Conservation (phyloP, 345 rosid species). For the Iberis pinnata region DNA sequence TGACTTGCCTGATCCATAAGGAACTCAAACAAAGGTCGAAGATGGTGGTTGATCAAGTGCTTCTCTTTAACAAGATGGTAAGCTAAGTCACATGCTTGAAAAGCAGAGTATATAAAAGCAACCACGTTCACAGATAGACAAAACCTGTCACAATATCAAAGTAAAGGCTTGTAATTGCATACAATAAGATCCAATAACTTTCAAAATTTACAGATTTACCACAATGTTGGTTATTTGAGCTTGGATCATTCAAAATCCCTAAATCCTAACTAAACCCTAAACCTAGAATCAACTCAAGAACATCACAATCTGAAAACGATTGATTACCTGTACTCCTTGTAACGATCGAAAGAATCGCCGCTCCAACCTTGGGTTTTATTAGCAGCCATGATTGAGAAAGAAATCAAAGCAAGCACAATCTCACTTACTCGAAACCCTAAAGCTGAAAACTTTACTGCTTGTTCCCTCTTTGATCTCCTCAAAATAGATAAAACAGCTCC, state of each 20-base stretch:
- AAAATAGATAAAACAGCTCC: conserved; percentile 30
- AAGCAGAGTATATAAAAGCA: conserved; percentile 60
- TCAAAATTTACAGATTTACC: too few relatives aligned
- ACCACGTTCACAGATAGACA: conserved; percentile 80
- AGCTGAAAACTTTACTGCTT: conserved; percentile 40
- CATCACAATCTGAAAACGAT: neutral
- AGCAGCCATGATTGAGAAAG: conserved; percentile 92
- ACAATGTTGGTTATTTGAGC: too few relatives aligned
- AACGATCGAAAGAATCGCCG: conserved; percentile 93
- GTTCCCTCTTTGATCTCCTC: conserved; percentile 24
- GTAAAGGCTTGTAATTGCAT: too few relatives aligned
- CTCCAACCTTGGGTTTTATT: conserved; percentile 97
- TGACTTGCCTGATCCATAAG: conserved; percentile 83
- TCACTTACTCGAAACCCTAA: conserved; percentile 69
- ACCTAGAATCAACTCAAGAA: conserved; percentile 1
- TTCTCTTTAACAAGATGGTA: conserved; percentile 50
- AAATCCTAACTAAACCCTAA: conserved; percentile 14
- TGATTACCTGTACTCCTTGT: conserved; percentile 75
- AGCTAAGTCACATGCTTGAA: conserved; percentile 65
- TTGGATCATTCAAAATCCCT: neutral
- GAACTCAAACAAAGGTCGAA: conserved; percentile 56
- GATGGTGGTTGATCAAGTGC: conserved; percentile 50
- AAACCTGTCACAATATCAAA: conserved; percentile 42
- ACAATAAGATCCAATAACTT: too few relatives aligned
- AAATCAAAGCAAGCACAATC: conserved; percentile 63